Evolutionary conservation across 2,329 filamentous ascomycete species (phyloP).

Genomic region (Ophiostoma piceae): DNA sequence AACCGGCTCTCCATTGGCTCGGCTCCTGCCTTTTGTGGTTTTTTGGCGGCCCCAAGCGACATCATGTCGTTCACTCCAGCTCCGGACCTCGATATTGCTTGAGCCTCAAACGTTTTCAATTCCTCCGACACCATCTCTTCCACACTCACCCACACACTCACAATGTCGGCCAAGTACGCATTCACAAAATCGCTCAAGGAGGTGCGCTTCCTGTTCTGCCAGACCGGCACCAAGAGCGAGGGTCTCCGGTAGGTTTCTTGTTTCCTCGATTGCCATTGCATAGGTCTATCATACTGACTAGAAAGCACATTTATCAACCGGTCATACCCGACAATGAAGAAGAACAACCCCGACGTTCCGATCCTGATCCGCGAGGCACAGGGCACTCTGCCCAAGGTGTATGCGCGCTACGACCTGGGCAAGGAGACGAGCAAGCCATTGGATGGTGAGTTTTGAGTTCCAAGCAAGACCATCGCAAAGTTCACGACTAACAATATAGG

Average conservation of each 20-base stretch:
- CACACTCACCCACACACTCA: conserved; percentile 28
- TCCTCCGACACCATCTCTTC: neutral
- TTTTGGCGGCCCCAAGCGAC: conserved; percentile 12
- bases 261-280: neutral
- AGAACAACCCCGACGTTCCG: conserved; percentile 89
- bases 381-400: conserved; percentile 79
- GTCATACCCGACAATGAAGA: conserved; percentile 98
- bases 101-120: neutral
- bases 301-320: conserved; percentile 79
- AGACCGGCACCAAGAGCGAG: conserved; percentile 85
- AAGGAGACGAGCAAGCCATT: conserved; percentile 53
- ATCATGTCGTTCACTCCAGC: conserved; percentile 12
- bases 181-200: conserved; percentile 88
- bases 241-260: conserved; percentile 57
- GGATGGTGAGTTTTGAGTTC: conserved; percentile 38
- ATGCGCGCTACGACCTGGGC: conserved; percentile 75
- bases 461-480: neutral
- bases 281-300: no score
- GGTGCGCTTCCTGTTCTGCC: conserved; percentile 95
- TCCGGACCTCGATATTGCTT: neutral
- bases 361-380: conserved; percentile 92
- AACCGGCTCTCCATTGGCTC: conserved; percentile 23
- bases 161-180: conserved; percentile 88
- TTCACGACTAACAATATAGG: conserved; percentile 30
- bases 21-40: conserved; percentile 2